Percentiles rank a stretch among this genome's conserved stretches.
phyloP scores from a whole-genome alignment of 1,139 yeast species.

The Zygotorulaspora mrakii region DNA sequence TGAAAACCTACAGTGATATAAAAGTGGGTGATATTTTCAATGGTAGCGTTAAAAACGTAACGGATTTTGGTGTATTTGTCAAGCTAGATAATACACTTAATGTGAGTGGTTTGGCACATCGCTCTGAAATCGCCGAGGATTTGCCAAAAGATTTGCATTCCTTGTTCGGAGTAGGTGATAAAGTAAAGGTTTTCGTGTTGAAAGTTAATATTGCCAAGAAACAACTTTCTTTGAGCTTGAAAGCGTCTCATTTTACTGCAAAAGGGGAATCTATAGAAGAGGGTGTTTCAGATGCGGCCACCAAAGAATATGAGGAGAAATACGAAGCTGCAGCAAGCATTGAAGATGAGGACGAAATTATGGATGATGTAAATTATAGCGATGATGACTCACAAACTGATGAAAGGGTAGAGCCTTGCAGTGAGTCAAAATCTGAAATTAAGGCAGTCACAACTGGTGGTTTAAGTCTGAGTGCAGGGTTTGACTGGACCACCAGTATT shows the following conservation, averaged over 20 bases:
- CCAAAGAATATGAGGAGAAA: constrained; percentile 32
- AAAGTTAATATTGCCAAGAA: constrained; percentile 60
- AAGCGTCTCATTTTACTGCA: constrained; percentile 75
- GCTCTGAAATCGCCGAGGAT: constrained; percentile 75
- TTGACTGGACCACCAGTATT: constrained; percentile 92
- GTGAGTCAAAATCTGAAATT: too few relatives aligned
- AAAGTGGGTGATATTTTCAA: constrained; percentile 66
- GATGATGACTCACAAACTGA: constrained; percentile 18
- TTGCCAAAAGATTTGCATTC: constrained; percentile 49
- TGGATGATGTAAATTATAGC: constrained; percentile 28
- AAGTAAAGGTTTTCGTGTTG: constrained; percentile 79
- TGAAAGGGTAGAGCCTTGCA: too few relatives aligned
- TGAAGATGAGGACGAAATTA: constrained; percentile 29
- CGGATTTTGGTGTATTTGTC: constrained; percentile 90
- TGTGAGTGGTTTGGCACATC: constrained; percentile 85
- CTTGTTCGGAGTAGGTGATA: constrained; percentile 82
- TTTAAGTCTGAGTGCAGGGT: constrained; percentile 69
- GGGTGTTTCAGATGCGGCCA: constrained; percentile 36
- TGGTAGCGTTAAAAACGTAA: constrained; percentile 74
- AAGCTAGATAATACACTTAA: constrained; percentile 69
- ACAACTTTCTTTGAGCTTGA: constrained; percentile 84
- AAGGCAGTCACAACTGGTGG: constrained; percentile 45
- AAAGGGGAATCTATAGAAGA: constrained; percentile 40
- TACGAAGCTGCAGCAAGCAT: neutral
- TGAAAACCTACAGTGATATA: constrained; percentile 63